Base-by-base conservation (phyloP, 352 stramenopile species). In the Phytopythium mirpurense region DNA sequence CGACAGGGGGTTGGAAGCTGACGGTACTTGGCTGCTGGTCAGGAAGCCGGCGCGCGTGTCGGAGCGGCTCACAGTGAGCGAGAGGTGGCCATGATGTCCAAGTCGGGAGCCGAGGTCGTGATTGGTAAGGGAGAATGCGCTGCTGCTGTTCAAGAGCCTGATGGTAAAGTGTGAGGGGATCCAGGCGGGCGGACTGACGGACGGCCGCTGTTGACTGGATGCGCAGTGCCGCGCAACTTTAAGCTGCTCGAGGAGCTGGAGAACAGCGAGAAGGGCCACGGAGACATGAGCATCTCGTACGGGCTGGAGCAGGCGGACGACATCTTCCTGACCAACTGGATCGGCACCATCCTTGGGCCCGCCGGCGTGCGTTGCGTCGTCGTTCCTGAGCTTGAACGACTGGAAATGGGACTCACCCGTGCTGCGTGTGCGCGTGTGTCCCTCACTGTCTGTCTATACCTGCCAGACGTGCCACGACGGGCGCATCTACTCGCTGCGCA, bases 281-380 rank as follows among this genome's bases (percentile, higher is more conserved):
- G 89, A 47, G 89, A 97, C 75, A 96, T 96, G 85, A 97, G 85
- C 72, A 95, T 97, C 51, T 96, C 84, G 71, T 96, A 96, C 59
- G 96, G 96, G 38, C 81, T 99, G 43, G 94, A 98, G 54, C 90
- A 98, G 67, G 81, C 80, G 45, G 93, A 97, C 57, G 96, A 99
- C 77, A 98, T 98, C 64, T 99, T 99, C 74, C 83, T 99, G 57
- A 97, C 90, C 62, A 95, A 98, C 67, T 99, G 96, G 96, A 98
- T 98, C 70, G 96, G 92, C 59, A 97, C 94, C 34, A 99, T 99
- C 70, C 86, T 99, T 15, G 96, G 96, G 56, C 95, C 96, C 52
- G 86, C 86, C 55, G 92, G 91, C 57, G 95, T 98, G 78, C 86
- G 76, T 31, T 47, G 14, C 27, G 21, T 49, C 10, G 7, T 37